Base-by-base conservation (phyloP, 305 asterid genomes). In the Euphrasia arctica region DNA sequence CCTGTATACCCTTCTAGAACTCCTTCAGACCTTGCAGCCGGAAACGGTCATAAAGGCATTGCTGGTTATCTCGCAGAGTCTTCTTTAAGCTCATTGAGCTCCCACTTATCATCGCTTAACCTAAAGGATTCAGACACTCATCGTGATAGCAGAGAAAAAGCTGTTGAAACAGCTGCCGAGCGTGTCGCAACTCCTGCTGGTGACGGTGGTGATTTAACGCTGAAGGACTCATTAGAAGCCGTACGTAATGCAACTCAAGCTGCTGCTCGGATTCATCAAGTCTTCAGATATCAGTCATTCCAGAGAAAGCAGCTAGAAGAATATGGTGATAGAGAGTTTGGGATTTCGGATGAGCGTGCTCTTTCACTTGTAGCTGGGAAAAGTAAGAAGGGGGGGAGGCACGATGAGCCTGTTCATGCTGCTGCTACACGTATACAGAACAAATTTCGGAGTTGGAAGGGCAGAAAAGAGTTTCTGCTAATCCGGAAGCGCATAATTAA, bases 211-310 rank as follows among this genome's bases (percentile, higher is more conserved):
- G 95, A 88, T 72, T 70, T 84, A 49, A 82, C 83, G 41, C 43
- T 90, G 75, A 88, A 90, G 79, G 95, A 94, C 78, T 88, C 98
- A 5, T 70, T 94, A 64, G 97, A 95, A 55, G 99, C 99, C 54
- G 82, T 94, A 42, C 87, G 97, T 61, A 94, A 94, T 80, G 99
- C 99, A 34, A 86, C 96, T 71, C 99, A 88, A 85, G 96, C 96
- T 64, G 96, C 97, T 48, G 96, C 97, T 71, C 99, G 95, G 68
- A 90, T 93, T 64, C 93, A 84, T 74, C 90, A 93, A 77, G 95
- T 86, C 65, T 90, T 80, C 73, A 79, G 99, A 72, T 77, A 82
- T 64, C 95, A 90, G 77, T 94, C 99, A 0, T 94, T 94, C 75
- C 96, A 90, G 71, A 90, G 91, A 69, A 94, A 86, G 85, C 96